phyloP scores from a whole-genome alignment of 164 flowering plant species.

The Echeveria elegans region DNA sequence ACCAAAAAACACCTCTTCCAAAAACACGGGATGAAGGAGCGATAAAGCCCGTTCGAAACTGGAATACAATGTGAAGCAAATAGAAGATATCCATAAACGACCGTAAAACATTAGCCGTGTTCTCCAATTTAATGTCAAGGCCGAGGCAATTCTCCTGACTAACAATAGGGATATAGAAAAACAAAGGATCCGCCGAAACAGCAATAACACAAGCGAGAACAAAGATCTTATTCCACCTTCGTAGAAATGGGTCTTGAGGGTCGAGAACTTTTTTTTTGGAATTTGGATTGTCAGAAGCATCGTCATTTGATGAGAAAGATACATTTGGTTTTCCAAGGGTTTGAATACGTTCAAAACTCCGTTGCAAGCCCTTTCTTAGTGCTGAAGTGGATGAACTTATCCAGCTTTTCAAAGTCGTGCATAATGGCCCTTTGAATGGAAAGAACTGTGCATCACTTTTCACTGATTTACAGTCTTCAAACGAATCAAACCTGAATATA shows the following conservation, averaged over 20 bases:
- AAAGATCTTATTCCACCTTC: conserved; percentile 9
- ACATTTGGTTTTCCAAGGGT: background rate
- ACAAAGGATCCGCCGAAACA: conserved; percentile 4
- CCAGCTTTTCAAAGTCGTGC: background rate
- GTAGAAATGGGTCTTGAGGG: conserved; percentile 9
- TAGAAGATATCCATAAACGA: conserved; percentile 5
- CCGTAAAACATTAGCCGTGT: conserved; percentile 2
- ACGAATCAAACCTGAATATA: conserved; percentile 6
- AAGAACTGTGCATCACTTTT: conserved; percentile 1
- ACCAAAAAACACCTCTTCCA: conserved; percentile 10
- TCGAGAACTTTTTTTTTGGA: background rate
- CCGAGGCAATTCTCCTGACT: conserved; percentile 3
- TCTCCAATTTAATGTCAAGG: conserved; percentile 4
- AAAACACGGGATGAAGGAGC: conserved; percentile 11
- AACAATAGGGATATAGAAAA: conserved; percentile 5
- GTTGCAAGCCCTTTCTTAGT: background rate
- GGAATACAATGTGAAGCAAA: conserved; percentile 6
- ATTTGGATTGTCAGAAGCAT: background rate
- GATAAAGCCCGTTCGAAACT: conserved; percentile 6
- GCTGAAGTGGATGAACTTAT: background rate
- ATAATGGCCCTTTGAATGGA: background rate
- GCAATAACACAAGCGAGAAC: conserved; percentile 9
- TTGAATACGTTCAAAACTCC: background rate
- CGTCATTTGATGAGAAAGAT: background rate
- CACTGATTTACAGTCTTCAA: background rate